These are phyloP conservation scores for Raphanus hybrid DNA, from an alignment of 441 rosid genomes.

Conservation along the genomic window DNA sequence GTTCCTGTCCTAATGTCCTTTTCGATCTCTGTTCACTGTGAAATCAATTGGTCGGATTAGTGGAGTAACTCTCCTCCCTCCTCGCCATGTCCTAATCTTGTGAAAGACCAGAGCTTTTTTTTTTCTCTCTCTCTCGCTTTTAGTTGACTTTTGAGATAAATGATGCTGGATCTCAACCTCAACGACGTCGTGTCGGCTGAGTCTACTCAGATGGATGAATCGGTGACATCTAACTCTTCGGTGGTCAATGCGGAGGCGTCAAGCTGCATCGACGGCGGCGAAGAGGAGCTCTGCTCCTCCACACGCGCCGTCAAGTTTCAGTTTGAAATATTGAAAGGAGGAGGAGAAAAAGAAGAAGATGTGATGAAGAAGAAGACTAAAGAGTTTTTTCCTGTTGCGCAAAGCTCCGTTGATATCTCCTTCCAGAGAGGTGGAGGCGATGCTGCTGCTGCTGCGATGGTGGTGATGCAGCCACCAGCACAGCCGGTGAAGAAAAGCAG, in stretches of 20 bases:
- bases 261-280: slow-evolving; percentile 44
- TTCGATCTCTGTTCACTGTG: not conserved
- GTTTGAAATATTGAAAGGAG: slow-evolving; percentile 68
- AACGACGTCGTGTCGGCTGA: slow-evolving; percentile 54
- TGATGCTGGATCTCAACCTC: slow-evolving; percentile 97
- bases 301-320: slow-evolving; percentile 64
- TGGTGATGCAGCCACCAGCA: slow-evolving; percentile 54
- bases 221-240: slow-evolving; percentile 33
- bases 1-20: slow-evolving; percentile 3
- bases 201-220: slow-evolving; percentile 38
- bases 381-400: slow-evolving; percentile 66
- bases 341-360: slow-evolving; percentile 35
- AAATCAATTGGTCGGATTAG: slow-evolving; percentile 6
- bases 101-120: slow-evolving; percentile 3
- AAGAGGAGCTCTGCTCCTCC: slow-evolving; percentile 70
- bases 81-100: not conserved
- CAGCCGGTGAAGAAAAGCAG: slow-evolving; percentile 85
- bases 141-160: slow-evolving; percentile 38
- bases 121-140: not conserved
- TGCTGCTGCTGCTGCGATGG: slow-evolving; percentile 52
- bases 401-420: slow-evolving; percentile 51
- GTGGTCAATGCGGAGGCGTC: slow-evolving; percentile 35
- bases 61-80: no score
- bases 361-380: slow-evolving; percentile 48
- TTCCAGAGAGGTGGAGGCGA: slow-evolving; percentile 39